Percentiles rank a stretch among this genome's conserved stretches.
phyloP scores from a whole-genome alignment of 2,329 filamentous ascomycete species.

The Cladosporium sp. region DNA sequence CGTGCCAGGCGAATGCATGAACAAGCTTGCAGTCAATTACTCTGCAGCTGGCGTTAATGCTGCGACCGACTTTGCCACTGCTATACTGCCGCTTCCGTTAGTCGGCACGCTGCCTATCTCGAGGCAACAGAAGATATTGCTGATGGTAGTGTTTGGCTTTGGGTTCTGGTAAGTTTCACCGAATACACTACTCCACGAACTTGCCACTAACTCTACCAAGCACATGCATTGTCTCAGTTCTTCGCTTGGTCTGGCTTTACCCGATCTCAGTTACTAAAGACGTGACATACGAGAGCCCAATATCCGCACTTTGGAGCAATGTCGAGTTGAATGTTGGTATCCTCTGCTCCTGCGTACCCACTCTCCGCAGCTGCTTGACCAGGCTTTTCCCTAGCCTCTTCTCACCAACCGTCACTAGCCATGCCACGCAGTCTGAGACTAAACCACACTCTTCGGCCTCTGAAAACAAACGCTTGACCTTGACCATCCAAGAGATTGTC shows the following conservation, averaged over 20 bases:
- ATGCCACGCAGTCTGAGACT: not conserved
- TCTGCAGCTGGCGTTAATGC: slow-evolving; percentile 37
- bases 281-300: slow-evolving; percentile 31
- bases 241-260: slow-evolving; percentile 32
- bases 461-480: slow-evolving; percentile 6
- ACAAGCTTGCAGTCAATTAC: slow-evolving; percentile 33
- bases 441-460: slow-evolving; percentile 7
- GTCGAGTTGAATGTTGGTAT: slow-evolving; percentile 34
- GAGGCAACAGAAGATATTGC: slow-evolving; percentile 31
- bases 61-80: slow-evolving; percentile 36
- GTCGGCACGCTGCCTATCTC: slow-evolving; percentile 33
- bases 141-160: slow-evolving; percentile 39
- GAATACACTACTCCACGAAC: not conserved
- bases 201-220: slow-evolving; percentile 24
- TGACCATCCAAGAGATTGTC: slow-evolving; percentile 14
- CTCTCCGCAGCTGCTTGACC: slow-evolving; percentile 31
- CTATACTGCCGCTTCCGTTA: slow-evolving; percentile 36
- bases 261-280: slow-evolving; percentile 28
- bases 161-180: slow-evolving; percentile 24
- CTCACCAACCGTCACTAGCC: not conserved
- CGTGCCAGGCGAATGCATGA: slow-evolving; percentile 26
- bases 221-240: slow-evolving; percentile 31
- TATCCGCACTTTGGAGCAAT: slow-evolving; percentile 30
- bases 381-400: slow-evolving; percentile 32
- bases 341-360: slow-evolving; percentile 33